Percentiles rank a stretch among this genome's conserved stretches.
Evolutionary conservation across 129 eudicot genomes (phyloP).

Genomic region (Artemisia annua): DNA sequence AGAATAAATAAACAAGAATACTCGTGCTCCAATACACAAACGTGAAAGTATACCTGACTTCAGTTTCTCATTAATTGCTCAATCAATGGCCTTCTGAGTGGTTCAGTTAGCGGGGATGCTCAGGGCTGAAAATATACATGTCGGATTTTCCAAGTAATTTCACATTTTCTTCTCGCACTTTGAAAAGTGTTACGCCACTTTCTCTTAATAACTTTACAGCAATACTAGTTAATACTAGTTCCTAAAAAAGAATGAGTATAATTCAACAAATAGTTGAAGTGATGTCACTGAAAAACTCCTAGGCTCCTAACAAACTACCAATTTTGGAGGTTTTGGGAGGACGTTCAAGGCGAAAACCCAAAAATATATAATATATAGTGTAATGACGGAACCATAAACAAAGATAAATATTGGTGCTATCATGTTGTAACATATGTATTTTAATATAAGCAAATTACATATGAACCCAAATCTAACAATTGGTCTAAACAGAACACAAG

Average conservation of each 20-base stretch:
- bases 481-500: neutral
- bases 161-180: conserved; percentile 72
- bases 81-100: conserved; percentile 77
- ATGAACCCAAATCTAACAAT: conserved; percentile 3
- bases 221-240: conserved; percentile 81
- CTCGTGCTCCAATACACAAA: neutral
- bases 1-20: conserved; percentile 15
- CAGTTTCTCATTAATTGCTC: conserved; percentile 79
- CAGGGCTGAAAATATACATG: conserved; percentile 55
- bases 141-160: conserved; percentile 72
- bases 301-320: neutral
- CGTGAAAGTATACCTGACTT: conserved; percentile 67
- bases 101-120: conserved; percentile 83
- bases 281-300: neutral
- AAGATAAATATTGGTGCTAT: too few relatives aligned
- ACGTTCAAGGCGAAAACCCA: too few relatives aligned
- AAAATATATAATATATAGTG: too few relatives aligned
- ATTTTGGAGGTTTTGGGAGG: neutral
- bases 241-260: conserved; percentile 48
- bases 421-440: conserved; percentile 1
- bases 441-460: neutral
- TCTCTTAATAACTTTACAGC: conserved; percentile 85
- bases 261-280: conserved; percentile 7
- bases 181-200: conserved; percentile 66
- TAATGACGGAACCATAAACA: conserved; percentile 3